These are phyloP conservation scores for Parasitella parasitica DNA, from an alignment of 371 early-diverging fungal species.

Conservation along the genomic window DNA sequence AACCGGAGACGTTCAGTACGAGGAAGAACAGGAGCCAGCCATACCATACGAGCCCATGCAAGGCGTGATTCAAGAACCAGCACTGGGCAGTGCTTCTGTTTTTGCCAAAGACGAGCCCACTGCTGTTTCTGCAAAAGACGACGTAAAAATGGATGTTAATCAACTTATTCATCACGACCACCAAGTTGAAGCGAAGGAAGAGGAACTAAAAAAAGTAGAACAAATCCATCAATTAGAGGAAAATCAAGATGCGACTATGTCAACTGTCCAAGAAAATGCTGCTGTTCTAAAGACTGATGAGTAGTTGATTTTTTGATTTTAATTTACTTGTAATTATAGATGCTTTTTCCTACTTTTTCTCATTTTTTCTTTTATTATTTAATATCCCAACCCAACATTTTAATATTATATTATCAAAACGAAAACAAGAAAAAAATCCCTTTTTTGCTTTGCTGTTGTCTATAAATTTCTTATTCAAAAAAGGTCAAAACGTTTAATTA, in stretches of 20 bases:
- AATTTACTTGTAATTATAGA: conserved; percentile 3
- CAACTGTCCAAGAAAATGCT: not conserved
- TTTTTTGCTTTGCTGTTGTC: conserved; percentile 2
- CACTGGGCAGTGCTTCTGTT: not conserved
- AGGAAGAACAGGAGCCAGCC: not conserved
- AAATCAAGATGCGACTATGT: not conserved
- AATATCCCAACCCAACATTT: not conserved
- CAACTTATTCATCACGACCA: not conserved
- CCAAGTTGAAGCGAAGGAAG: not conserved
- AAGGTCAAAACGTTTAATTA: no score
- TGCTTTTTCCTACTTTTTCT: not conserved
- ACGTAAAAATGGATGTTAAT: not conserved
- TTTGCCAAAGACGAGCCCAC: not conserved
- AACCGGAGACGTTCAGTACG: not conserved
- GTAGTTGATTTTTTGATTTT: not conserved
- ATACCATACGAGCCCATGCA: not conserved
- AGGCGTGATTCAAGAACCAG: not conserved
- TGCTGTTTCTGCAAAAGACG: not conserved
- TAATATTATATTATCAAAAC: not conserved
- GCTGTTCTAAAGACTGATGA: not conserved
- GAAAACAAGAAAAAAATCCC: no score
- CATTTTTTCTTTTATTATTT: not conserved
- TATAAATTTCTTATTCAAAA: not conserved
- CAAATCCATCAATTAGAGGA: not conserved
- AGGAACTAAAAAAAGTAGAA: not conserved